Percentiles rank a stretch among this genome's conserved stretches.
Evolutionary conservation across 202 grass and related monocot species (phyloP).

Genomic region (Saccharum hybrid): DNA sequence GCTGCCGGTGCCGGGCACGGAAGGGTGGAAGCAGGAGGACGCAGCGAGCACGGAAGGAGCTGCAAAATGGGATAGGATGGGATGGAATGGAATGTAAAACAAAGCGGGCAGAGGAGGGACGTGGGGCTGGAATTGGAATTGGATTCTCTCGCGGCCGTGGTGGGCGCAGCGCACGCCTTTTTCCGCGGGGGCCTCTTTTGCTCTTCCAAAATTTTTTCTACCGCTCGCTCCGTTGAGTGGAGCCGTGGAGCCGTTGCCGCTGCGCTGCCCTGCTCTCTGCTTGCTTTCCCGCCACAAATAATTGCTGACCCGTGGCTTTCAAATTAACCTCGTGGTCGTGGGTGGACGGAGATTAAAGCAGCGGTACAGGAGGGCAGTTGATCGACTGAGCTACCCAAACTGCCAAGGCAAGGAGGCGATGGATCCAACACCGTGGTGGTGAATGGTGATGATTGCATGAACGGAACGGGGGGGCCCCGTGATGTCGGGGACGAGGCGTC

Average conservation of each 20-base stretch:
- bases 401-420: too few species aligned
- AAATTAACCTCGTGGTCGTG: background rate
- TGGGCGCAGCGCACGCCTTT: constrained; percentile 2
- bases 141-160: constrained; percentile 43
- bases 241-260: constrained; percentile 26
- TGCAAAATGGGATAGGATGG: background rate
- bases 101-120: background rate
- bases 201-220: background rate
- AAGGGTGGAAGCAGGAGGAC: background rate
- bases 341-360: too few species aligned
- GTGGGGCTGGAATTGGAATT: constrained; percentile 46
- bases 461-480: background rate
- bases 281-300: constrained; percentile 47
- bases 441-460: too few species aligned
- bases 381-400: too few species aligned
- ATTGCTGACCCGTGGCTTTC: background rate
- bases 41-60: background rate
- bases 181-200: background rate
- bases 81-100: constrained; percentile 34
- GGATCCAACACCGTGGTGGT: too few species aligned
- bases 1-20: background rate
- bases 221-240: constrained; percentile 20
- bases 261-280: background rate
- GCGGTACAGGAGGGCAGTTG: too few species aligned
- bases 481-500: background rate